Evolutionary conservation across 2,329 filamentous ascomycete genomes (phyloP).

Genomic region (Fusarium sp.): DNA sequence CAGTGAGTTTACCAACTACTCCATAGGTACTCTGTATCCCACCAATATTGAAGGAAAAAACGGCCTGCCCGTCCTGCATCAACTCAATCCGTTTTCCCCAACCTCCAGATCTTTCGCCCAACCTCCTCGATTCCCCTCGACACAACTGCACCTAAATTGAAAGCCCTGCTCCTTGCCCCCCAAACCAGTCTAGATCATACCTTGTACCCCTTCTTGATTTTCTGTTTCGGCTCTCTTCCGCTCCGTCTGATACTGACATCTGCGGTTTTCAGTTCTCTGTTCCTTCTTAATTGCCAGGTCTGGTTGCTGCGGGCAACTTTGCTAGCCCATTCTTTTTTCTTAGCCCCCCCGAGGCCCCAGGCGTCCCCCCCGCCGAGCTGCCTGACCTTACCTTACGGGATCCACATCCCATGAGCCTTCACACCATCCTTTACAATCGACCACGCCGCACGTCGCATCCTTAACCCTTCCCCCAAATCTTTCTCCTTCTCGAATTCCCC

Average conservation of each 20-base stretch:
- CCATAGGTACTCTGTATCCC: neutral
- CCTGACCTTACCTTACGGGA: constrained; percentile 16
- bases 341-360: constrained; percentile 14
- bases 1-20: constrained; percentile 16
- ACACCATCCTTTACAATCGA: constrained; percentile 30
- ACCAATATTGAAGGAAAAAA: constrained; percentile 6
- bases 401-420: constrained; percentile 32
- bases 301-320: constrained; percentile 45
- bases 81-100: constrained; percentile 27
- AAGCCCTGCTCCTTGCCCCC: constrained; percentile 2
- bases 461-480: constrained; percentile 37
- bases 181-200: constrained; percentile 7
- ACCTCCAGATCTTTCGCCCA: constrained; percentile 23
- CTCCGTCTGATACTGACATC: constrained; percentile 23
- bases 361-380: constrained; percentile 1
- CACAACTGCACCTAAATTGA: constrained; percentile 27
- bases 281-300: constrained; percentile 20
- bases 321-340: constrained; percentile 37
- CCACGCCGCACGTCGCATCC: constrained; percentile 35
- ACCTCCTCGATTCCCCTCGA: constrained; percentile 25
- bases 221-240: constrained; percentile 25
- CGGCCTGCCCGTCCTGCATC: constrained; percentile 24
- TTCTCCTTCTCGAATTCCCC: constrained; percentile 29
- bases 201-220: neutral
- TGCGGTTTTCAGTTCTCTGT: neutral